Evolutionary conservation across 2,329 filamentous ascomycete genomes (phyloP).

Genomic region (Neonectria punicea): DNA sequence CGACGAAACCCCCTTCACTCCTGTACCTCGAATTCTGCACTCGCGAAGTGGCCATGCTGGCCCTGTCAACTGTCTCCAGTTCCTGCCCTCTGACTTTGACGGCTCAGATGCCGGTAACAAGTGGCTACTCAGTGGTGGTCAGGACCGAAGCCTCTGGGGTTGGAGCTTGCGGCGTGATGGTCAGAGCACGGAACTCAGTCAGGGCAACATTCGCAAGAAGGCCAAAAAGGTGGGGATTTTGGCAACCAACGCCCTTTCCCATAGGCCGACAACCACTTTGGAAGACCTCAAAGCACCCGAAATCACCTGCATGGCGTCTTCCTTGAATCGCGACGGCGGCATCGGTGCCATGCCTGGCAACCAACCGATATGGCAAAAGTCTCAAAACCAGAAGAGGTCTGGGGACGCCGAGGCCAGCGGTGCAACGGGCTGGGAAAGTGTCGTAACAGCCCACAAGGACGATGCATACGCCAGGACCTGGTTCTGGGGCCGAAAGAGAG

Average conservation of each 20-base stretch:
- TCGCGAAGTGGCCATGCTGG: constrained; percentile 88
- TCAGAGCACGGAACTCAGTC: constrained; percentile 92
- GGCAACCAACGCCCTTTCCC: constrained; percentile 63
- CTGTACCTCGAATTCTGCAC: constrained; percentile 86
- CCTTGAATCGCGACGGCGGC: constrained; percentile 92
- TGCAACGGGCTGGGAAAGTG: constrained; percentile 95
- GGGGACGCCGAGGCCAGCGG: constrained; percentile 77
- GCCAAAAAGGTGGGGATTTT: constrained; percentile 87
- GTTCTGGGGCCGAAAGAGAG: constrained; percentile 97
- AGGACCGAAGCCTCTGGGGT: constrained; percentile 93
- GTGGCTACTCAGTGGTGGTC: constrained; percentile 90
- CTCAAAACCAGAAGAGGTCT: constrained; percentile 69
- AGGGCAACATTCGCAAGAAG: constrained; percentile 88
- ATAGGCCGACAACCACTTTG: constrained; percentile 71
- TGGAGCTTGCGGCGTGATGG: constrained; percentile 95
- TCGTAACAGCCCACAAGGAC: constrained; percentile 90
- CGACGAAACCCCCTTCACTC: constrained; percentile 89
- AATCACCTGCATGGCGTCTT: constrained; percentile 91
- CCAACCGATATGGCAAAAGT: constrained; percentile 85
- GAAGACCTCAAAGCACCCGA: constrained; percentile 89
- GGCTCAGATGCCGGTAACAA: constrained; percentile 90
- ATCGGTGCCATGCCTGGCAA: constrained; percentile 86
- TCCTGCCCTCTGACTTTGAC: constrained; percentile 89
- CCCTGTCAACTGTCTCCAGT: constrained; percentile 83
- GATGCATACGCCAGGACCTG: constrained; percentile 90